Evolutionary conservation across 257 asterid genomes (phyloP).

Genomic region (Coffea eugenioides): DNA sequence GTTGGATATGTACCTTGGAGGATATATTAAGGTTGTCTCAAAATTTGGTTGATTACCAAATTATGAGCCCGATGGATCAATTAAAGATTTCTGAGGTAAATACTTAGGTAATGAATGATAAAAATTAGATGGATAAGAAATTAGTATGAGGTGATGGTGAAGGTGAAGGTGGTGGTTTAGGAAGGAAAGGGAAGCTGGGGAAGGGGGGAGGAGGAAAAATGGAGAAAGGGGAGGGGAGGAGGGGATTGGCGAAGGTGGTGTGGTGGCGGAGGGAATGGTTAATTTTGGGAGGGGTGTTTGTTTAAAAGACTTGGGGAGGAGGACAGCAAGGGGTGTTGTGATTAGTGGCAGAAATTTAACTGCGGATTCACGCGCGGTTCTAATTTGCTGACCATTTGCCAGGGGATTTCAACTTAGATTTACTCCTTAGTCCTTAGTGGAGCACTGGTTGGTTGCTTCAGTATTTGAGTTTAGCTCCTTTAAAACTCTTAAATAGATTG

Average conservation of each 20-base stretch:
- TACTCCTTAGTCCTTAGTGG: not conserved
- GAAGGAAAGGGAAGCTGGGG: no score
- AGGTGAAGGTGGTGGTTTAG: not conserved
- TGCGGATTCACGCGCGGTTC: slow-evolving; percentile 16
- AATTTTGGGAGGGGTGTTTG: not conserved
- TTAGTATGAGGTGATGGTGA: no score
- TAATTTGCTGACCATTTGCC: not conserved
- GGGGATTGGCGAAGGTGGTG: no score
- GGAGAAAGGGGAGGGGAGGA: not conserved
- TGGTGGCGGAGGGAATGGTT: not conserved
- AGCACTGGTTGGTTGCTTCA: no score
- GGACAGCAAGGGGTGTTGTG: not conserved
- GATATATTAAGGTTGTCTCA: not conserved
- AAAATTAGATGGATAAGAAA: not conserved
- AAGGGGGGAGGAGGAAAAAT: not conserved
- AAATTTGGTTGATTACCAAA: not conserved
- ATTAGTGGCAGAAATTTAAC: slow-evolving; percentile 2
- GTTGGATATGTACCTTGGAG: not conserved
- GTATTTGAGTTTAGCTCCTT: no score
- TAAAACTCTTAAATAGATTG: no score
- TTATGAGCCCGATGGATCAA: not conserved
- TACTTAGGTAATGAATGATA: not conserved
- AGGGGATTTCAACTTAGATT: not conserved
- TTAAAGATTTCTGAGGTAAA: not conserved
- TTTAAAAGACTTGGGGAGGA: no score